Evolutionary conservation across 2,329 filamentous ascomycete genomes (phyloP), one percentile per base, ranked within the genome.

Genomic region (Botrytis tulipae): DNA sequence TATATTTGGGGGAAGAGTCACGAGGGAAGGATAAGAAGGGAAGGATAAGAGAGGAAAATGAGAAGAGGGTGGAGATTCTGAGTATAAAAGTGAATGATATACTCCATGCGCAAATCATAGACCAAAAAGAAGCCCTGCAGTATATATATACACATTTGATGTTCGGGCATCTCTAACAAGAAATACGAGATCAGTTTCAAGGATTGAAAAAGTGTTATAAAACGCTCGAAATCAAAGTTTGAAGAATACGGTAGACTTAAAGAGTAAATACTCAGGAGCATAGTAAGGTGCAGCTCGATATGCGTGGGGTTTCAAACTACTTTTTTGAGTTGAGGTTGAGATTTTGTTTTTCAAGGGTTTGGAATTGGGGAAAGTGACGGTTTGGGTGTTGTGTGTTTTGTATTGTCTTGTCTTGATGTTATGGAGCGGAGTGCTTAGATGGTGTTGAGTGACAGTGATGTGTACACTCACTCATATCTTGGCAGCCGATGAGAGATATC

Each of bases 371-470:
- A 14, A 51, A 14, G 1, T 48, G 48, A 51, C 4, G 48, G 5
- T 1, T 1, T n/a, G 4, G 25, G 4, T n/a, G 22, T n/a, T 9
- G 10, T 0, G 0, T 54, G 25, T 54, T 54, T 5, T 0, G 0
- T 54, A 12, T 54, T 54, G 25, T 18, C 5, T 54, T 54, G 25
- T 4, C 22, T 20, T 20, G 20, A 46, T 22, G 18, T 20, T 46
- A 46, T 22, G 44, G 42, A 9, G 20, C 18, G 44, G 0, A 20
- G 7, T 22, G 48, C 10, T 14, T 51, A 25, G 22, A 51, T 5
- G 25, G 12, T 51, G 48, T 51, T n/a, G 12, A 51, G 48, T 3
- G 48, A 51, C 1, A 14, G 2, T n/a, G 0, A 1, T n/a, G 25
- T 48, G 4, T n/a, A 54, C 12, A 54, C 5, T 16, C 12, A 54